These are phyloP conservation scores for Tylopilus plumbeoviolaceoides DNA, from an alignment of 768 basidiomycete species.

Conservation along the genomic window DNA sequence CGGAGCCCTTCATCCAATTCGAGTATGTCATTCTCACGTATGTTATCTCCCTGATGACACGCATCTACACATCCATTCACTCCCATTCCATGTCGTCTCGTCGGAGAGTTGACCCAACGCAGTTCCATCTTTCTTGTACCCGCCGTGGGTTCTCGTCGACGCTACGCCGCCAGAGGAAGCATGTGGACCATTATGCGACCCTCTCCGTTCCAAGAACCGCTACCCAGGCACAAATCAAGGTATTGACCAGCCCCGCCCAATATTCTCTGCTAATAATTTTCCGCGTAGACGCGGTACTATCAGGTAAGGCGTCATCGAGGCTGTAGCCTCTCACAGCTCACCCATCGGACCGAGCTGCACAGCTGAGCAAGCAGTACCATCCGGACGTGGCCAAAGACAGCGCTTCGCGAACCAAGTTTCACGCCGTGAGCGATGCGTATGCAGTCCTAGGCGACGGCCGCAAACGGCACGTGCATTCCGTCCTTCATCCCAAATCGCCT, in stretches of 20 bases:
- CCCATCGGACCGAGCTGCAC: neutral
- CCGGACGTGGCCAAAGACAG: conserved; percentile 42
- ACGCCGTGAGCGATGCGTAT: conserved; percentile 46
- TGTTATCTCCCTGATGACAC: conserved; percentile 16
- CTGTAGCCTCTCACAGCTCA: neutral
- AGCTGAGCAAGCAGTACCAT: conserved; percentile 49
- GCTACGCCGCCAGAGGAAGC: conserved; percentile 5
- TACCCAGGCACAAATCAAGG: conserved; percentile 33
- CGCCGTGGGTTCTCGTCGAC: conserved; percentile 24
- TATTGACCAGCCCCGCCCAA: neutral
- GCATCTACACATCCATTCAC: neutral
- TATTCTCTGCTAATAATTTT: neutral
- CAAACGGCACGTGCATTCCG: conserved; percentile 32
- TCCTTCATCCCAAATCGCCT: neutral
- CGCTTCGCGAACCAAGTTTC: conserved; percentile 38
- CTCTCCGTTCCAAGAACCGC: conserved; percentile 27
- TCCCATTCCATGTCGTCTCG: neutral
- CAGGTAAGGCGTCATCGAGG: conserved; percentile 14
- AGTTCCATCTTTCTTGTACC: neutral
- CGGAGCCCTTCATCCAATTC: conserved; percentile 8
- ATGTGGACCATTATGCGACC: conserved; percentile 25
- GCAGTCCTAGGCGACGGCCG: conserved; percentile 42
- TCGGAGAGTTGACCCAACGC: neutral
- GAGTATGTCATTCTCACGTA: conserved; percentile 24
- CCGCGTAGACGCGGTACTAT: conserved; percentile 26